Percentiles rank a stretch among this genome's conserved stretches.
These are phyloP conservation scores for Apostasia ramifera DNA, from an alignment of 106 monocot species.

Conservation along the genomic window DNA sequence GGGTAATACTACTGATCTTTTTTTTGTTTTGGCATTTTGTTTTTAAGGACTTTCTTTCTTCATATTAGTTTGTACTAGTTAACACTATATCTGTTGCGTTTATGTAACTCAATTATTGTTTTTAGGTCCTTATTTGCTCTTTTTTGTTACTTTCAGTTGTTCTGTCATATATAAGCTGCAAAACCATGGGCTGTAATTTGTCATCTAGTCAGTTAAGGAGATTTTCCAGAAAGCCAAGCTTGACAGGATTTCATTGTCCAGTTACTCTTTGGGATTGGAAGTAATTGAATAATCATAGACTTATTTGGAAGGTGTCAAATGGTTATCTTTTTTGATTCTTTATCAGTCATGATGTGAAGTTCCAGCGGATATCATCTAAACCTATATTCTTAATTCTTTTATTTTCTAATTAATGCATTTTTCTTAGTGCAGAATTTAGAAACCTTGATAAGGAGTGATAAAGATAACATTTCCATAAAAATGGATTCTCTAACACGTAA, in stretches of 20 bases:
- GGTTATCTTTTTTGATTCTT: neutral
- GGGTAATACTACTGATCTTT: too few species aligned
- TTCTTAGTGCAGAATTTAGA: neutral
- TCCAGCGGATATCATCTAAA: neutral
- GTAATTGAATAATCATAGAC: neutral
- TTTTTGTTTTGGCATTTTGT: too few species aligned
- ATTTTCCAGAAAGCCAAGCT: neutral
- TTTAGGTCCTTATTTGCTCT: too few species aligned
- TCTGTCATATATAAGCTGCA: neutral
- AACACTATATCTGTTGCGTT: too few species aligned
- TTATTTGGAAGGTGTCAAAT: neutral
- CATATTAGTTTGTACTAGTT: too few species aligned
- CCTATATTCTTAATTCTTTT: neutral
- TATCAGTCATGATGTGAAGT: neutral
- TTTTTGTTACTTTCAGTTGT: neutral
- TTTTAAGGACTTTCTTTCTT: too few species aligned
- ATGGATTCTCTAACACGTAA: conserved; percentile 24
- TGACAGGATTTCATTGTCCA: neutral
- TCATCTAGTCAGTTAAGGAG: neutral
- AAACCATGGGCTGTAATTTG: neutral
- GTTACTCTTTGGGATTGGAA: neutral
- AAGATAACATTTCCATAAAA: neutral
- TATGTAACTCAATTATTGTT: too few species aligned
- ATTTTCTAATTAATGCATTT: neutral
- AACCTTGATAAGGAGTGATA: neutral